Percentiles rank a stretch among this genome's conserved stretches.
Conservation (phyloP, 2,329 filamentous ascomycete genomes). For the Penicillium sp. region DNA sequence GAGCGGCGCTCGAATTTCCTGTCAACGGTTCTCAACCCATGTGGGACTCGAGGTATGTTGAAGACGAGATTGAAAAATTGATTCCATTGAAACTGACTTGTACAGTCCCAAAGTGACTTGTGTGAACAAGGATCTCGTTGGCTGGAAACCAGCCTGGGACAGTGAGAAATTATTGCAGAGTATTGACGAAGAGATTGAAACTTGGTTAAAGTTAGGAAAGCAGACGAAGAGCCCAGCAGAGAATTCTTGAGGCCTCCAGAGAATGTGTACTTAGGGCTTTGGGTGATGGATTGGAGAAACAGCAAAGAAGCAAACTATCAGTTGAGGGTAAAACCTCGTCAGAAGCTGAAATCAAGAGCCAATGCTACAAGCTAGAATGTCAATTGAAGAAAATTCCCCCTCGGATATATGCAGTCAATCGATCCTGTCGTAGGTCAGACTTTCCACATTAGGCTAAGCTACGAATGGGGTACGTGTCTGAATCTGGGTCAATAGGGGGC, state of each 20-base stretch:
- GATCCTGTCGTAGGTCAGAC: too few relatives aligned
- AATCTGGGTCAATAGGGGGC: too few relatives aligned
- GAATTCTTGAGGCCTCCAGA: neutral
- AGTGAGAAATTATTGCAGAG: conserved; percentile 1
- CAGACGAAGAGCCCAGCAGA: neutral
- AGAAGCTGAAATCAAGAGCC: too few relatives aligned
- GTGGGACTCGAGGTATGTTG: conserved; percentile 1
- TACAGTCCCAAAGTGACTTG: neutral
- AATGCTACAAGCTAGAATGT: too few relatives aligned
- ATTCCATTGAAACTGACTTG: neutral
- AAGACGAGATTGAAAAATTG: too few relatives aligned
- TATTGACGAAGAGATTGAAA: conserved; percentile 1
- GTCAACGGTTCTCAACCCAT: neutral
- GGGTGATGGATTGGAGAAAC: neutral
- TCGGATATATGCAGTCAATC: too few relatives aligned
- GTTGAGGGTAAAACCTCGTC: too few relatives aligned
- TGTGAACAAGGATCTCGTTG: neutral
- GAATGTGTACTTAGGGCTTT: neutral
- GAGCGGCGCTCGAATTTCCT: neutral
- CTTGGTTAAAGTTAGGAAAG: neutral
- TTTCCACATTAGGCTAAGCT: too few relatives aligned
- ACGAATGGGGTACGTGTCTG: too few relatives aligned
- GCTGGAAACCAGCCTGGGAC: conserved; percentile 1
- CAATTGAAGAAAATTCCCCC: too few relatives aligned
- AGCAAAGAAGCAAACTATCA: neutral